A percentile compares a stretch with the other conserved stretches of the same genome.
phyloP scores from a whole-genome alignment of 2,329 filamentous ascomycete species.

The Dactylellina parvicollis region DNA sequence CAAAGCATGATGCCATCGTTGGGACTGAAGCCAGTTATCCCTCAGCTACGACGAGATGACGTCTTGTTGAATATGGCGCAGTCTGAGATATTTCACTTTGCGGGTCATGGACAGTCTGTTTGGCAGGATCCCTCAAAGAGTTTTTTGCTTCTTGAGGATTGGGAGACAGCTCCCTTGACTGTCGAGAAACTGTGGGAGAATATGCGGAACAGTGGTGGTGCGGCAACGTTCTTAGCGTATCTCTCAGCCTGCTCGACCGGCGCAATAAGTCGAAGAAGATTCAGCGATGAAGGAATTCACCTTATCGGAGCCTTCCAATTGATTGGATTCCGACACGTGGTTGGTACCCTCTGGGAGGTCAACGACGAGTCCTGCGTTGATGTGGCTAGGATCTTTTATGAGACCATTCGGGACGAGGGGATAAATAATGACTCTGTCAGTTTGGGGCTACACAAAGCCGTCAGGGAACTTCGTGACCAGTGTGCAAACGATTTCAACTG shows the following conservation, averaged over 20 bases:
- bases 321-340: conserved; percentile 34
- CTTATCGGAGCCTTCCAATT: conserved; percentile 23
- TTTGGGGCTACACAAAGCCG: conserved; percentile 19
- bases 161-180: conserved; percentile 19
- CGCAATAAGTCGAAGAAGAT: not conserved
- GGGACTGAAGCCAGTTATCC: not conserved
- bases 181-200: conserved; percentile 16
- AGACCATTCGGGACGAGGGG: conserved; percentile 15
- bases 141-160: conserved; percentile 57
- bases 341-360: conserved; percentile 63
- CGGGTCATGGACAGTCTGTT: conserved; percentile 61
- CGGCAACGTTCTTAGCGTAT: conserved; percentile 34
- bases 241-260: conserved; percentile 41
- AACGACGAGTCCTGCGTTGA: conserved; percentile 53
- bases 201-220: not conserved
- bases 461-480: not conserved
- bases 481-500: no score
- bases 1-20: not conserved
- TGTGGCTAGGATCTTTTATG: conserved; percentile 55
- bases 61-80: conserved; percentile 56
- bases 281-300: conserved; percentile 36
- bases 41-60: conserved; percentile 50
- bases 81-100: conserved; percentile 63
- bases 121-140: conserved; percentile 59
- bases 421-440: conserved; percentile 1